Base-by-base conservation (phyloP, 805 yeast species). In the Candida xyloterini region DNA sequence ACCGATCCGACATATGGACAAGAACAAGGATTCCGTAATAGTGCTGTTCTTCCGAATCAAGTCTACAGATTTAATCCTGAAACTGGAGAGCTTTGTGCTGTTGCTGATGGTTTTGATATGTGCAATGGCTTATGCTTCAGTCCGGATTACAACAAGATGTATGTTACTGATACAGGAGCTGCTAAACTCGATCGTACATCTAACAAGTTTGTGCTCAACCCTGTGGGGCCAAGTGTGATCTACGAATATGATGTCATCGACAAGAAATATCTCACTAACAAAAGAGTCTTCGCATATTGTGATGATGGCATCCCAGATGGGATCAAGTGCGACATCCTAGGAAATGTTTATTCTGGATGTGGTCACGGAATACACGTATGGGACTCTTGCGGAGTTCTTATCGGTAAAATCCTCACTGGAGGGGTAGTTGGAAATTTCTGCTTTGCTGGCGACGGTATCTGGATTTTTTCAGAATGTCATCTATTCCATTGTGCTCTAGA, bases 301-400 rank as follows among this genome's bases (percentile, higher is more conserved):
- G 45, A 42, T 20, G 42, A 42, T 15, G 41, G 45, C 9, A 22
- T 33, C 15, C 45, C 45, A 5, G 45, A 42, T 22, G 45, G 45
- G 24, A 42, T 42, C 21, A 42, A 42, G 15, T 36, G 45, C 20
- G 45, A 42, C 15, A 23, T 5, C 6, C 15, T 13, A 6, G 45
- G 45, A 6, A 42, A 42, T 16, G 35, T 42, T 5, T 42, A 42
- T 23, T 40, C 45, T 23, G 45, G 38, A 11, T 42, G 45, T 29
- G 45, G 42, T 5, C 33, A 37, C 18, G 45, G 42, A 3, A 15
- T 42, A 9, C 45, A 42, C 18, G 45, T 42, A 4, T 42, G 45
- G 45, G 37, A 37, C 24, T 23, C 25, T 3, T 33, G 29, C 7
- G 45, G 45, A 5, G 32, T 32, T 7, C 35, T 42, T 7, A 32